A percentile compares a stretch with the other conserved stretches of the same genome.
Evolutionary conservation across 1,139 yeast genomes (phyloP).

Genomic region (Protomyces pachydermus): DNA sequence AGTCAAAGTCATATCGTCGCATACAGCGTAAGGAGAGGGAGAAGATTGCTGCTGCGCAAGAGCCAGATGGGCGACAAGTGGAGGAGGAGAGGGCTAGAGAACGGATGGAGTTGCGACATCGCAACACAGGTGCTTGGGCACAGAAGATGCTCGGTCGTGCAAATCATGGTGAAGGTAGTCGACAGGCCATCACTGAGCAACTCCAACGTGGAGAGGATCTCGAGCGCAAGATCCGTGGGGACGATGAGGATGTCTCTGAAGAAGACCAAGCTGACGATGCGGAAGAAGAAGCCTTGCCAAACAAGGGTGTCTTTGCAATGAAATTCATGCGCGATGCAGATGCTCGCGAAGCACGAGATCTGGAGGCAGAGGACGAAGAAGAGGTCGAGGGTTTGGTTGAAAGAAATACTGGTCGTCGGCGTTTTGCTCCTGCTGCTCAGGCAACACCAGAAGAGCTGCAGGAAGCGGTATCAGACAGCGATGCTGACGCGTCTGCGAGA

Average conservation of each 20-base stretch:
- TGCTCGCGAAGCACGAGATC: slow-evolving; percentile 3
- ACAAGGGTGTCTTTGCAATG: slow-evolving; percentile 27
- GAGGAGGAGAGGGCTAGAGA: slow-evolving; percentile 78
- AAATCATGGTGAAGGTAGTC: slow-evolving; percentile 75
- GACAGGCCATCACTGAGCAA: slow-evolving; percentile 93
- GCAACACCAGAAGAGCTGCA: not conserved
- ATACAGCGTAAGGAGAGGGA: slow-evolving; percentile 79
- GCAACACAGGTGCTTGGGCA: slow-evolving; percentile 87
- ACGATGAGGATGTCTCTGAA: slow-evolving; percentile 43
- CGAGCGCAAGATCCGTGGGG: slow-evolving; percentile 68
- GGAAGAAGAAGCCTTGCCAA: slow-evolving; percentile 22
- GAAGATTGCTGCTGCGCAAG: slow-evolving; percentile 40
- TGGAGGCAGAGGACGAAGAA: not conserved
- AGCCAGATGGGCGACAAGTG: slow-evolving; percentile 50
- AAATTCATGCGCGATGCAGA: slow-evolving; percentile 29
- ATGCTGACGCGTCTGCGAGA: not conserved
- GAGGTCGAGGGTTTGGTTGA: slow-evolving; percentile 31
- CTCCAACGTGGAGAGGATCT: slow-evolving; percentile 77
- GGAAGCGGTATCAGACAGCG: not conserved
- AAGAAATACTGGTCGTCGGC: slow-evolving; percentile 72
- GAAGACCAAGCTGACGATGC: slow-evolving; percentile 33
- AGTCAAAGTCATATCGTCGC: slow-evolving; percentile 82
- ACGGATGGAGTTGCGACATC: slow-evolving; percentile 86
- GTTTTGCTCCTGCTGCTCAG: slow-evolving; percentile 63
- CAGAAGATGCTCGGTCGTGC: slow-evolving; percentile 85